Conservation (phyloP, 805 yeast species). For the Candida quercuum region DNA sequence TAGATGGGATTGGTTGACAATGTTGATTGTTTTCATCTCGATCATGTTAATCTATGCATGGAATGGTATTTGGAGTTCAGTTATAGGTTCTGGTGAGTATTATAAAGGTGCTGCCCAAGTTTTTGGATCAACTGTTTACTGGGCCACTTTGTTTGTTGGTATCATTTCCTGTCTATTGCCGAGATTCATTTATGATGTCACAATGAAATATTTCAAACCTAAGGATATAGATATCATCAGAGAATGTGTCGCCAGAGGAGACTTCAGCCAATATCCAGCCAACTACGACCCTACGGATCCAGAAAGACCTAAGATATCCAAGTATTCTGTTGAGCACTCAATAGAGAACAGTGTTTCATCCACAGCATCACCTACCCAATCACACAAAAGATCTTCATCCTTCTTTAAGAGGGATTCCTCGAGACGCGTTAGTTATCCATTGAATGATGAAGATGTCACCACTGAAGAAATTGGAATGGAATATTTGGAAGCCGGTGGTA, state of each 20-base stretch:
- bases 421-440: constrained; percentile 21
- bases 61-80: constrained; percentile 75
- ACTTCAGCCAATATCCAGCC: constrained; percentile 58
- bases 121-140: constrained; percentile 55
- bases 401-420: constrained; percentile 29
- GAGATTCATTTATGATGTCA: constrained; percentile 55
- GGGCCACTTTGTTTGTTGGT: constrained; percentile 70
- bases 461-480: constrained; percentile 37
- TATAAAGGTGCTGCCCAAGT: constrained; percentile 62
- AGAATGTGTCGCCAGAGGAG: constrained; percentile 65
- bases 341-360: constrained; percentile 18
- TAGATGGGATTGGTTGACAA: constrained; percentile 78
- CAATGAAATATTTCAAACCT: constrained; percentile 50
- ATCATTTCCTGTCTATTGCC: constrained; percentile 61
- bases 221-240: constrained; percentile 68
- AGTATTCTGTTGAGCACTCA: constrained; percentile 32
- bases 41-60: constrained; percentile 59
- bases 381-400: constrained; percentile 30
- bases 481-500: constrained; percentile 21
- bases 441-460: constrained; percentile 23
- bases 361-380: constrained; percentile 8
- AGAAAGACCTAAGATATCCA: constrained; percentile 46
- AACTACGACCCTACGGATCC: constrained; percentile 82
- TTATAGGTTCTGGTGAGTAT: constrained; percentile 48
- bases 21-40: constrained; percentile 50